A percentile compares a stretch with the other conserved stretches of the same genome.
phyloP scores from a whole-genome alignment of 2,329 filamentous ascomycete genomes.

The Nannizziopsis barbatae region DNA sequence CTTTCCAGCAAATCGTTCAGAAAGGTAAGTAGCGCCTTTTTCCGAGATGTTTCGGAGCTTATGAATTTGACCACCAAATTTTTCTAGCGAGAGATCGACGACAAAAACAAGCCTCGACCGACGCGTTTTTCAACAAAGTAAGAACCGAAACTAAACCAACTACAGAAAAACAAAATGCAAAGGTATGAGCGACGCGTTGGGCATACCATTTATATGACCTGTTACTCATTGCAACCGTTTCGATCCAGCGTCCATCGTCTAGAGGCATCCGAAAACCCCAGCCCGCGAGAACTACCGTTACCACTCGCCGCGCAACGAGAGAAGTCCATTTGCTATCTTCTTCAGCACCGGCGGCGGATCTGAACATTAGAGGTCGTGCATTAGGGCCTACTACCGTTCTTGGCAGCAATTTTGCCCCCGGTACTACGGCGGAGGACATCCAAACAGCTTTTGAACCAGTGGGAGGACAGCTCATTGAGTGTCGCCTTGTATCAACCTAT shows the following conservation, averaged over 20 bases:
- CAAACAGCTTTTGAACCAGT: constrained; percentile 47
- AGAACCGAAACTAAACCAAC: constrained; percentile 40
- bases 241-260: constrained; percentile 8
- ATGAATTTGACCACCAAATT: not conserved
- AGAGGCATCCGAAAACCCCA: constrained; percentile 5
- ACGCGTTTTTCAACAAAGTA: constrained; percentile 47
- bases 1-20: too few relatives aligned
- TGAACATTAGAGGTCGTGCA: constrained; percentile 46
- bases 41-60: not conserved
- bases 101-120: constrained; percentile 47
- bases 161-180: constrained; percentile 15
- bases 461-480: constrained; percentile 43
- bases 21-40: not conserved
- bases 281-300: not conserved
- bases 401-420: constrained; percentile 54
- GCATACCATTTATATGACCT: not conserved
- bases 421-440: constrained; percentile 55
- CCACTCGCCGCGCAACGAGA: constrained; percentile 3
- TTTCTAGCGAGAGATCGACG: constrained; percentile 42
- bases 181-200: too few relatives aligned
- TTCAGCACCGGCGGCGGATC: constrained; percentile 21
- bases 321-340: constrained; percentile 11
- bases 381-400: constrained; percentile 47
- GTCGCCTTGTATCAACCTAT: constrained; percentile 41
- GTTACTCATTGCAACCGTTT: constrained; percentile 1